Conservation (phyloP, 768 basidiomycete species). For the Pulveroboletus sp. region DNA sequence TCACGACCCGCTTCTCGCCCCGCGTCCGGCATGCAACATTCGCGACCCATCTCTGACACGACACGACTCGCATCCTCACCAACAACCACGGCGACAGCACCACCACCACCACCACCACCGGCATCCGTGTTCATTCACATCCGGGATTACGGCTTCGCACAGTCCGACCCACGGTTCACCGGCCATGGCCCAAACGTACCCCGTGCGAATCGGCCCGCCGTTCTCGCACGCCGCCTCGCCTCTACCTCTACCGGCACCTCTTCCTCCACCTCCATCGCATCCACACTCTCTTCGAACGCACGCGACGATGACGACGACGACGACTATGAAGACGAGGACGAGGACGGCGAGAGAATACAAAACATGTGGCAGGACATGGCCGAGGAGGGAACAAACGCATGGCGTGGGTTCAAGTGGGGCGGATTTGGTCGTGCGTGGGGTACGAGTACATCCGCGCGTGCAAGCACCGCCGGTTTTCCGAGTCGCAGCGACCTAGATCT, state of each 20-base stretch:
- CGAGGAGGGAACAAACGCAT: conserved; percentile 29
- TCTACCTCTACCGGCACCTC: conserved; percentile 18
- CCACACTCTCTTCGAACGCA: conserved; percentile 19
- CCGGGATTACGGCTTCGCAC: conserved; percentile 48
- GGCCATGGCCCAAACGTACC: conserved; percentile 43
- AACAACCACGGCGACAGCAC: not conserved
- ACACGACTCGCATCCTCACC: not conserved
- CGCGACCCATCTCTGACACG: conserved; percentile 14
- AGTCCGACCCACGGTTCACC: conserved; percentile 41
- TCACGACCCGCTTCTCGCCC: conserved; percentile 26
- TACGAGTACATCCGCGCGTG: too few species aligned
- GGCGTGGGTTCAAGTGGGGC: conserved; percentile 42
- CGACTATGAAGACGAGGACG: conserved; percentile 9
- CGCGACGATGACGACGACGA: not conserved
- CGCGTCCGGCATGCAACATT: conserved; percentile 3
- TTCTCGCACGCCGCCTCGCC: conserved; percentile 29
- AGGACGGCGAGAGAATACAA: conserved; percentile 1
- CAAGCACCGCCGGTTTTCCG: conserved; percentile 23
- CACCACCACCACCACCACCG: not conserved
- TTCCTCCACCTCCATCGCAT: not conserved
- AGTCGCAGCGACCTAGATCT: conserved; percentile 43
- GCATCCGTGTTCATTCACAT: conserved; percentile 36
- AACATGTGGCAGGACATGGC: conserved; percentile 23
- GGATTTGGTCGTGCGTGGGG: conserved; percentile 39
- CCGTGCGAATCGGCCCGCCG: conserved; percentile 33